A percentile compares a stretch with the other conserved stretches of the same genome.
Conservation (phyloP, 2,329 filamentous ascomycete species). For the Mollisiaceae sp. region DNA sequence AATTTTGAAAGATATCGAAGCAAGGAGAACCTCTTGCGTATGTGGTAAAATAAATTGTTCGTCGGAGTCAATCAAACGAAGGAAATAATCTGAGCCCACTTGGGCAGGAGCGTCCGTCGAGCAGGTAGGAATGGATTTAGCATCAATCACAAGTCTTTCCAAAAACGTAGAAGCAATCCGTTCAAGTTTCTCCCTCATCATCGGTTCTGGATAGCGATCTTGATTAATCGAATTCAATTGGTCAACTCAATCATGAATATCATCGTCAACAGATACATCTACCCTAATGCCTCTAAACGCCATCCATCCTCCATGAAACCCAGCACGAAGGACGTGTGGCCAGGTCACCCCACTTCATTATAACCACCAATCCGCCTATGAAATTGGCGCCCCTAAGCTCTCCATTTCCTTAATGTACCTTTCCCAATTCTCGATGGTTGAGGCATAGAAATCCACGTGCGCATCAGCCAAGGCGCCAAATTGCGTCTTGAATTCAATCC, state of each 20-base stretch:
- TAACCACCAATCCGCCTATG: conserved; percentile 21
- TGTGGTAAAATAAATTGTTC: too few relatives aligned
- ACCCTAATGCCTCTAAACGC: conserved; percentile 7
- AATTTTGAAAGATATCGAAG: too few relatives aligned
- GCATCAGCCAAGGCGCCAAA: conserved; percentile 82
- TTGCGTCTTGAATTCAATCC: conserved; percentile 87
- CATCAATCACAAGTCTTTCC: too few relatives aligned
- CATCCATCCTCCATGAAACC: conserved; percentile 1
- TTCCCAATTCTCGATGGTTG: conserved; percentile 85
- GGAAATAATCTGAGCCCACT: too few relatives aligned
- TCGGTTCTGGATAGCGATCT: neutral
- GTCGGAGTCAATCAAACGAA: too few relatives aligned
- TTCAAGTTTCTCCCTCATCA: too few relatives aligned
- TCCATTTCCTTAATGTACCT: conserved; percentile 89
- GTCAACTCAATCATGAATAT: conserved; percentile 1
- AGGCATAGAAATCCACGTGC: conserved; percentile 85
- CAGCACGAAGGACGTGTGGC: conserved; percentile 1
- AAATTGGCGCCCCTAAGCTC: conserved; percentile 55
- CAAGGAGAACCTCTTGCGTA: too few relatives aligned
- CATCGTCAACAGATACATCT: neutral
- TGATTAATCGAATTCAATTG: neutral
- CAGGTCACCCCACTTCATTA: neutral
- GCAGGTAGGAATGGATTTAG: too few relatives aligned
- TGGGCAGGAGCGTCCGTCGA: too few relatives aligned
- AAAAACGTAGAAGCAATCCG: too few relatives aligned